phyloP scores from a whole-genome alignment of 257 asterid species.

The Primulina eburnea region DNA sequence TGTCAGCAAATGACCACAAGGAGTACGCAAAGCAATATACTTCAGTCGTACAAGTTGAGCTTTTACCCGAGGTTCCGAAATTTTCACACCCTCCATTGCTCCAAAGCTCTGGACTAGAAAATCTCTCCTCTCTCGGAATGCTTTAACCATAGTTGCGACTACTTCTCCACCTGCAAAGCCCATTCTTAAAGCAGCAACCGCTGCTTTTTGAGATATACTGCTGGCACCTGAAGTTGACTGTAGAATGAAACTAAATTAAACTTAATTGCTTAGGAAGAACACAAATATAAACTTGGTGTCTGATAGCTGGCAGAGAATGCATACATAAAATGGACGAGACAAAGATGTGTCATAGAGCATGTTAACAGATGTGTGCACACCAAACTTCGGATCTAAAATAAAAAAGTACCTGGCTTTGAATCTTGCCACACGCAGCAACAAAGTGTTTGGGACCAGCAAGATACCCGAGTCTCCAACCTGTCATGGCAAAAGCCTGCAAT shows the following conservation, averaged over 20 bases:
- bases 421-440: conserved; percentile 83
- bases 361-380: background rate
- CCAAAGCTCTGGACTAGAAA: conserved; percentile 74
- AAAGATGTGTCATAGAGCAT: background rate
- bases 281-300: background rate
- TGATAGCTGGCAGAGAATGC: background rate
- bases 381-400: background rate
- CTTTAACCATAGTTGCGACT: conserved; percentile 74
- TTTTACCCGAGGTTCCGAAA: conserved; percentile 85
- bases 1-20: background rate
- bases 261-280: background rate
- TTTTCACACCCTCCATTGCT: conserved; percentile 69
- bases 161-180: conserved; percentile 98
- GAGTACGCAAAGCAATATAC: background rate
- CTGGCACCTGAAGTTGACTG: conserved; percentile 97
- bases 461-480: conserved; percentile 98
- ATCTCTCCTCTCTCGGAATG: conserved; percentile 88
- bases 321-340: background rate
- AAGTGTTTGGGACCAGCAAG: conserved; percentile 95
- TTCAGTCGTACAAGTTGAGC: conserved; percentile 13
- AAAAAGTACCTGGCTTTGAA: conserved; percentile 82
- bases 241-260: conserved; percentile 1
- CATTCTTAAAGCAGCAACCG: conserved; percentile 83
- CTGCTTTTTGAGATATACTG: conserved; percentile 94
- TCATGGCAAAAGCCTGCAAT: conserved; percentile 88